A percentile compares a stretch with the other conserved stretches of the same genome.
Evolutionary conservation across 768 basidiomycete genomes (phyloP).

Genomic region (Amanita rimosa): DNA sequence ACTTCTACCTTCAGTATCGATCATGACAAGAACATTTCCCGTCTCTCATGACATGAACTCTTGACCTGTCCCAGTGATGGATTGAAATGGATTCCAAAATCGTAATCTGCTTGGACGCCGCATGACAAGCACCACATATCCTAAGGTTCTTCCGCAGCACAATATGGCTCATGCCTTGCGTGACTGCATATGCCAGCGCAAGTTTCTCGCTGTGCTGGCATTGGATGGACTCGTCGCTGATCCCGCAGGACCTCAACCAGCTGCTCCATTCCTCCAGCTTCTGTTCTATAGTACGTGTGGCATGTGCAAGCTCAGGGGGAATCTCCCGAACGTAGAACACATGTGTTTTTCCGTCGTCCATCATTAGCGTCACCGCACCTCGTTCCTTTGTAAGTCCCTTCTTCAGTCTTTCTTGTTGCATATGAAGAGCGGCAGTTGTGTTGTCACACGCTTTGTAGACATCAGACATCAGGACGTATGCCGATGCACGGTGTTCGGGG

Average conservation of each 20-base stretch:
- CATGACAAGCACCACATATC: conserved; percentile 16
- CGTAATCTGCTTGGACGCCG: conserved; percentile 15
- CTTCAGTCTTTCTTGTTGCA: conserved; percentile 12
- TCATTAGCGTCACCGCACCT: conserved; percentile 13
- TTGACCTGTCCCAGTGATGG: conserved; percentile 16
- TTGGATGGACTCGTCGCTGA: conserved; percentile 15
- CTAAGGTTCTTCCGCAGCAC: conserved; percentile 15
- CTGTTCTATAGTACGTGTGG: conserved; percentile 12
- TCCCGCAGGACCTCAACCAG: conserved; percentile 12
- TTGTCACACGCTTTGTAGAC: conserved; percentile 14
- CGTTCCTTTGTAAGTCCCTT: conserved; percentile 13
- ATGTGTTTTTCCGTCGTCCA: conserved; percentile 15
- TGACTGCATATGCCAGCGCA: conserved; percentile 15
- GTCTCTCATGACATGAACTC: conserved; percentile 15
- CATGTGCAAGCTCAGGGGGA: conserved; percentile 12
- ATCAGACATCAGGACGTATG: conserved; percentile 15
- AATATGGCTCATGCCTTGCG: conserved; percentile 14
- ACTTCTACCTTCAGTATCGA: conserved; percentile 10
- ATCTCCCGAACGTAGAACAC: conserved; percentile 15
- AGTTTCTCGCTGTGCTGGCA: conserved; percentile 16
- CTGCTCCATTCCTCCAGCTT: conserved; percentile 15
- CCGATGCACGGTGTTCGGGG: conserved; percentile 14
- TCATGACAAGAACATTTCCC: conserved; percentile 16
- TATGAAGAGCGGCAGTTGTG: conserved; percentile 11
- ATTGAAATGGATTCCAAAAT: conserved; percentile 15